Percentiles rank a stretch among this genome's conserved stretches.
Conservation (phyloP, 1,284 basidiomycete species). For the Pseudozyma pruni region DNA sequence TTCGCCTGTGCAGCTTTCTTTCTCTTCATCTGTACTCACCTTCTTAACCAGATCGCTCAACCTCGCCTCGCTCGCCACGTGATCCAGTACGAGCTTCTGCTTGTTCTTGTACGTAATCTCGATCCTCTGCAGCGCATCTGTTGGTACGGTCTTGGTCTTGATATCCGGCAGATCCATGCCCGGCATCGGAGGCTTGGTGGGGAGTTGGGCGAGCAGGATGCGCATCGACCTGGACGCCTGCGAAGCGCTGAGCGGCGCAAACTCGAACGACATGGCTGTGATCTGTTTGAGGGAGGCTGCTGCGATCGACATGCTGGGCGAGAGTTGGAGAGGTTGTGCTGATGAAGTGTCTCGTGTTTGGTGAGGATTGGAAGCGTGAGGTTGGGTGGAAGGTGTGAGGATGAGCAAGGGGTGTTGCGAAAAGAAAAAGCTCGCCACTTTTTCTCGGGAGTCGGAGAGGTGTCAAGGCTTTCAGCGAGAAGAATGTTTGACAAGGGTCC, state of each 20-base stretch:
- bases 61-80: constrained; percentile 4
- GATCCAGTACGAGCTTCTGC: constrained; percentile 35
- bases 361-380: background rate
- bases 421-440: constrained; percentile 25
- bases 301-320: constrained; percentile 35
- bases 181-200: constrained; percentile 28
- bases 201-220: constrained; percentile 34
- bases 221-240: constrained; percentile 39
- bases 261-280: constrained; percentile 39
- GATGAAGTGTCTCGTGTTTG: background rate
- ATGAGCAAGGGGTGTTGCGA: background rate
- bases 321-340: background rate
- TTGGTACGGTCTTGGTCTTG: constrained; percentile 29
- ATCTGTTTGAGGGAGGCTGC: constrained; percentile 45
- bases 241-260: constrained; percentile 37
- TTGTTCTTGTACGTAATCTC: constrained; percentile 50
- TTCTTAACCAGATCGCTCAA: constrained; percentile 36
- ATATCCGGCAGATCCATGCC: constrained; percentile 44
- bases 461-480: background rate
- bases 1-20: no score
- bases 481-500: constrained; percentile 4
- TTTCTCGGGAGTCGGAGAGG: constrained; percentile 29
- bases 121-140: constrained; percentile 26
- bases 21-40: no score
- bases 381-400: background rate